These are phyloP conservation scores for Cladophialophora immunda DNA, from an alignment of 2,329 filamentous ascomycete species.

Conservation along the genomic window DNA sequence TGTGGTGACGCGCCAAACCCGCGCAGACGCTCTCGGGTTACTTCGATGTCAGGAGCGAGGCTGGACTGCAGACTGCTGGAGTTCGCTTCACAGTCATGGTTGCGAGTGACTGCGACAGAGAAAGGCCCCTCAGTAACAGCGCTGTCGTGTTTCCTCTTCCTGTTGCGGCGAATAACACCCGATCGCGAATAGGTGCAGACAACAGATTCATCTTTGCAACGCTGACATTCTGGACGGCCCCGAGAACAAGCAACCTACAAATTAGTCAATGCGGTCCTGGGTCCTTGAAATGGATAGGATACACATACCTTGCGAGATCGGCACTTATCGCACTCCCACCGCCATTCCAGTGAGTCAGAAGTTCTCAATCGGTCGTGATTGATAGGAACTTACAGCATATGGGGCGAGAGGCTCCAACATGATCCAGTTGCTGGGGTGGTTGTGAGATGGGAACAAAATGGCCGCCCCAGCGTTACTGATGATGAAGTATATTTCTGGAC, in stretches of 20 bases:
- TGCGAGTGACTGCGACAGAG: background rate
- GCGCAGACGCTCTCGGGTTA: background rate
- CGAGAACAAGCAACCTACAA: background rate
- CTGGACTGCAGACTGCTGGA: background rate
- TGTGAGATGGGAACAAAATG: background rate
- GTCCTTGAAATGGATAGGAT: background rate
- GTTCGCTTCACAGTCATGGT: background rate
- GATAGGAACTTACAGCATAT: background rate
- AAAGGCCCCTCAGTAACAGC: background rate
- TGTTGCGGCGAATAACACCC: background rate
- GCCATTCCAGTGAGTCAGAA: background rate
- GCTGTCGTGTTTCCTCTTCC: background rate
- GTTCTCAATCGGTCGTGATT: background rate
- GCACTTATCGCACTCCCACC: background rate
- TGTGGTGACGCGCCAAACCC: background rate
- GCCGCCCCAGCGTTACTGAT: background rate
- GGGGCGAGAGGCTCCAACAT: background rate
- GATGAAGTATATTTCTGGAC: background rate
- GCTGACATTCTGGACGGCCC: background rate
- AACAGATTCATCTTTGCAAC: background rate
- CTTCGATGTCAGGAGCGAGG: background rate
- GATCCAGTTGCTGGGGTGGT: background rate
- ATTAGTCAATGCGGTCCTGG: background rate
- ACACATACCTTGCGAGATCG: constrained; percentile 2
- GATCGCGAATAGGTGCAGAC: background rate